Conservation (phyloP, 441 rosid species). For the Eugenia klotzschiana region DNA sequence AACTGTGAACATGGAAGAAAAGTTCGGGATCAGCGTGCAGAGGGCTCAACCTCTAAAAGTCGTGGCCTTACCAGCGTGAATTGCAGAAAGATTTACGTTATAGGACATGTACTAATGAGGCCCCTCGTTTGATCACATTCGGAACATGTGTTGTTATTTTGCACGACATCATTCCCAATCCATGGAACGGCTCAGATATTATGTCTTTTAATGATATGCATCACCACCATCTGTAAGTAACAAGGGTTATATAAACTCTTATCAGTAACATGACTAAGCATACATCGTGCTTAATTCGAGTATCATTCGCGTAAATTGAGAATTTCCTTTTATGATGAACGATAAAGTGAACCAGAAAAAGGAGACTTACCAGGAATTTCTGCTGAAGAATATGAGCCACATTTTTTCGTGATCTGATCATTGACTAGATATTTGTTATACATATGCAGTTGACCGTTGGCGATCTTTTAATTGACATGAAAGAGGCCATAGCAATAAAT, state of each 20-base stretch:
- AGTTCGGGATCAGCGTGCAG: constrained; percentile 2
- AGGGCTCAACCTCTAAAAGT: not conserved
- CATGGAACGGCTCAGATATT: not conserved
- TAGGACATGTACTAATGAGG: not conserved
- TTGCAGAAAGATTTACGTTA: no score
- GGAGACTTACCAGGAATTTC: not conserved
- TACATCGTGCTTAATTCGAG: not conserved
- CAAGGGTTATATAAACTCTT: not conserved
- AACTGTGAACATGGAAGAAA: constrained; percentile 1
- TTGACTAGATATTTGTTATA: not conserved
- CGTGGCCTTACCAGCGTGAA: not conserved
- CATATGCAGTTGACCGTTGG: not conserved
- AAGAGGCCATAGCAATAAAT: not conserved
- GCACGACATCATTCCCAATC: not conserved
- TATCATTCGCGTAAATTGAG: not conserved
- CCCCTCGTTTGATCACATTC: not conserved
- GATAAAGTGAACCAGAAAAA: not conserved
- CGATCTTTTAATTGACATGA: not conserved
- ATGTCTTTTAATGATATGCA: not conserved
- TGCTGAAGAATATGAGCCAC: not conserved
- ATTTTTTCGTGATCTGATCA: no score
- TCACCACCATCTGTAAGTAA: not conserved
- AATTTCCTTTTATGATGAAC: not conserved
- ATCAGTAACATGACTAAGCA: not conserved
- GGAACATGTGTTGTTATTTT: not conserved